Evolutionary conservation across 192 early-diverging fungal genomes (phyloP).

Genomic region (Entomortierella lignicola): DNA sequence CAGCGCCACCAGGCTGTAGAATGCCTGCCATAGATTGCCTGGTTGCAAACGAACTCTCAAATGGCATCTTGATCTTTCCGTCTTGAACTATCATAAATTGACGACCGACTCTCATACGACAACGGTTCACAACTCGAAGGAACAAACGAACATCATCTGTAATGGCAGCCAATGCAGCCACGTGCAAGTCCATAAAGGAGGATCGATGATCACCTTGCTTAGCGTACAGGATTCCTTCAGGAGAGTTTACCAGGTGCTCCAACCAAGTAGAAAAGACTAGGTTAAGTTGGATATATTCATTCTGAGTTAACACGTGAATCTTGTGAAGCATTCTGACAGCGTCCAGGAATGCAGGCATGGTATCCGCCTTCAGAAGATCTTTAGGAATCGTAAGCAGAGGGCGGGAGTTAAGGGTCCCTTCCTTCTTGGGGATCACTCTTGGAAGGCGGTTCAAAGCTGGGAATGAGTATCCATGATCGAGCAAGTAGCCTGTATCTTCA

Average conservation of each 20-base stretch:
- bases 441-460: constrained; percentile 65
- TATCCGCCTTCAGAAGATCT: constrained; percentile 61
- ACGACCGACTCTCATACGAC: constrained; percentile 71
- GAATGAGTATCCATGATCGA: constrained; percentile 74
- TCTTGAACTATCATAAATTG: constrained; percentile 60
- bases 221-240: constrained; percentile 62
- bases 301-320: constrained; percentile 64
- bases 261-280: constrained; percentile 63
- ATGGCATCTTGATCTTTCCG: constrained; percentile 52
- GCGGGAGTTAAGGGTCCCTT: constrained; percentile 27
- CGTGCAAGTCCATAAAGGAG: constrained; percentile 67
- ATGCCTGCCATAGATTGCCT: constrained; percentile 45
- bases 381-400: constrained; percentile 54
- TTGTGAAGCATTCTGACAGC: constrained; percentile 62
- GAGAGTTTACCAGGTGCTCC: constrained; percentile 66
- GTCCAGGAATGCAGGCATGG: constrained; percentile 63
- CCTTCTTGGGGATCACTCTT: constrained; percentile 58
- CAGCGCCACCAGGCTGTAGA: constrained; percentile 46
- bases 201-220: constrained; percentile 67
- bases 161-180: constrained; percentile 64
- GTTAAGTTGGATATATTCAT: constrained; percentile 66
- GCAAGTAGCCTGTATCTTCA: constrained; percentile 61
- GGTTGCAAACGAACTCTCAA: constrained; percentile 38
- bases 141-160: constrained; percentile 67
- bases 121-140: constrained; percentile 65